A percentile compares a stretch with the other conserved stretches of the same genome.
Evolutionary conservation across 495 filamentous ascomycete genomes (phyloP).

Genomic region (Platismatia glauca): DNA sequence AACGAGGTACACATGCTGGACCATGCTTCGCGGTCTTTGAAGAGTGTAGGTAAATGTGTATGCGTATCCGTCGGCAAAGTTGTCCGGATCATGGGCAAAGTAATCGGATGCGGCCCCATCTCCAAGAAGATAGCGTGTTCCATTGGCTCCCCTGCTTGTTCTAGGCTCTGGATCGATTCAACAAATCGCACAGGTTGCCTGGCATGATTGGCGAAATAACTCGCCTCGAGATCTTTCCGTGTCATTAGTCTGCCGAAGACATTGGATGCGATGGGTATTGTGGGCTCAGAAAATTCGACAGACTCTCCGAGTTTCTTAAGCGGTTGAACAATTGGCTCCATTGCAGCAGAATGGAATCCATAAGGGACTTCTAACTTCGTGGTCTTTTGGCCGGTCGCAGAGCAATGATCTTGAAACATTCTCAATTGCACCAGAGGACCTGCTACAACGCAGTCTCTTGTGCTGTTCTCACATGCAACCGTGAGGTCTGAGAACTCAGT

Average conservation of each 20-base stretch:
- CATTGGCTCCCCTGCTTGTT: neutral
- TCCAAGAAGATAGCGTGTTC: neutral
- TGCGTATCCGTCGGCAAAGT: neutral
- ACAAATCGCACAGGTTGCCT: neutral
- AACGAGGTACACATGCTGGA: no score
- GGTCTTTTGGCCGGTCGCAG: no score
- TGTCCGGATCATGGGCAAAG: neutral
- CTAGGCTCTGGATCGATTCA: neutral
- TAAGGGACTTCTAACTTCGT: constrained; percentile 17
- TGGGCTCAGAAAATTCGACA: neutral
- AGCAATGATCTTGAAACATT: neutral
- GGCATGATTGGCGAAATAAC: neutral
- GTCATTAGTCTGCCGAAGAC: neutral
- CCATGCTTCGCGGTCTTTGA: no score
- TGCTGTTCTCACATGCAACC: constrained; percentile 21
- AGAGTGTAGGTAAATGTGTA: neutral
- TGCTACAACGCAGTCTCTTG: constrained; percentile 18
- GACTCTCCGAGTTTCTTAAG: neutral
- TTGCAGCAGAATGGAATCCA: constrained; percentile 19
- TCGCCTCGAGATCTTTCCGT: neutral
- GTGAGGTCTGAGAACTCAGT: constrained; percentile 3
- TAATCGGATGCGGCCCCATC: constrained; percentile 2
- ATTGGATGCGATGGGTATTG: neutral
- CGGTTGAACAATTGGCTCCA: constrained; percentile 9
- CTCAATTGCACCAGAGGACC: constrained; percentile 15